A percentile compares a stretch with the other conserved stretches of the same genome.
Conservation (phyloP, 352 stramenopile species). For the Pythium apleroticum region DNA sequence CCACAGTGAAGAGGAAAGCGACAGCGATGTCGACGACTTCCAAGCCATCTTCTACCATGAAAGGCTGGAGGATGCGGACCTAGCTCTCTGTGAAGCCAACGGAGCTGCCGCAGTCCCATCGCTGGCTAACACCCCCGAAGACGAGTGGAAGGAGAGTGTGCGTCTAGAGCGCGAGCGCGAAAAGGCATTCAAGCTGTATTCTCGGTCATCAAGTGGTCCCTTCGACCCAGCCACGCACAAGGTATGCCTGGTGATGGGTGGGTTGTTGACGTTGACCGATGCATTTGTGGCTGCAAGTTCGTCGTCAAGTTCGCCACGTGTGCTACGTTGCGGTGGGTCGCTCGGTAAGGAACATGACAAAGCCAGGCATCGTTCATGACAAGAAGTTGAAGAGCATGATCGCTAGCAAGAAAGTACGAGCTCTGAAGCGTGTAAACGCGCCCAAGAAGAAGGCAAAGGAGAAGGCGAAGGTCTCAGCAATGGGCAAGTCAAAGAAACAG, state of each 20-base stretch:
- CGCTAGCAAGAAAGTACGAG: conserved; percentile 2
- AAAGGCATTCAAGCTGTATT: background rate
- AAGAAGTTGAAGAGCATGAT: conserved; percentile 10
- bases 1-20: background rate
- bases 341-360: conserved; percentile 1
- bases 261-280: background rate
- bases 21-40: background rate
- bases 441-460: background rate
- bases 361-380: conserved; percentile 1
- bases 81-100: background rate
- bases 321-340: background rate
- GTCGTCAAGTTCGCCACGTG: conserved; percentile 6
- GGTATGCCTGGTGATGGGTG: background rate
- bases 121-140: background rate
- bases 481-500: too few species aligned
- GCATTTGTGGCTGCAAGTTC: conserved; percentile 1
- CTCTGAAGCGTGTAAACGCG: background rate
- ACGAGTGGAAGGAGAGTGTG: conserved; percentile 1
- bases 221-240: background rate
- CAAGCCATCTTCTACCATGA: background rate
- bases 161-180: background rate
- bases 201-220: background rate
- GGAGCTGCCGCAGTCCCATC: background rate
- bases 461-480: background rate
- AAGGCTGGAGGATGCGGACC: background rate